Conservation (phyloP, 202 grass and related monocot species). For the Eragrostis tef region DNA sequence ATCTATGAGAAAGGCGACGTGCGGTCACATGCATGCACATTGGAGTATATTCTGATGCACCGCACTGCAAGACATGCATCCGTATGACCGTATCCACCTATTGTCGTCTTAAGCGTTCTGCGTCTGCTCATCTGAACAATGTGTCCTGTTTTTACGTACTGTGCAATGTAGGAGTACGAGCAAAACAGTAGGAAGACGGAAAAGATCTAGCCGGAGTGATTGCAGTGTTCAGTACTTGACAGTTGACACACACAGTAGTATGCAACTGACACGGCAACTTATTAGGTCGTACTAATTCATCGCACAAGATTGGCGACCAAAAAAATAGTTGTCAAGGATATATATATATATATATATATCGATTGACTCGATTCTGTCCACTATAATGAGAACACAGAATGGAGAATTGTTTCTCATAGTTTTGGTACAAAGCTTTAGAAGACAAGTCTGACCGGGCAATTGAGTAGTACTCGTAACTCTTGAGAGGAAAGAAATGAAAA, state of each 20-base stretch:
- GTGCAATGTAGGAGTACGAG: background rate
- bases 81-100: no score
- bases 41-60: conserved; percentile 4
- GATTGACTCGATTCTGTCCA: no score
- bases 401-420: background rate
- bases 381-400: background rate
- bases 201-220: background rate
- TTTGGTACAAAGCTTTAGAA: background rate
- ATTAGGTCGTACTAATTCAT: no score
- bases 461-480: background rate
- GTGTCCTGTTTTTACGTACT: background rate
- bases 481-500: background rate
- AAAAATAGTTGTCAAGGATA: background rate
- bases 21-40: conserved; percentile 27
- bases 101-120: no score
- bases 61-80: conserved; percentile 1
- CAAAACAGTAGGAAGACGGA: background rate
- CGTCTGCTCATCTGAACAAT: background rate
- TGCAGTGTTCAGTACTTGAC: background rate
- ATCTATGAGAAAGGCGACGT: background rate
- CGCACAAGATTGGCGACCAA: no score
- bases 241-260: no score
- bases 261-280: no score
- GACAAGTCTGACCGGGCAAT: conserved; percentile 28
- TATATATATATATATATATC: no score